Base-by-base conservation (phyloP, 257 asterid species). In the Nicotiana obtusifolia region DNA sequence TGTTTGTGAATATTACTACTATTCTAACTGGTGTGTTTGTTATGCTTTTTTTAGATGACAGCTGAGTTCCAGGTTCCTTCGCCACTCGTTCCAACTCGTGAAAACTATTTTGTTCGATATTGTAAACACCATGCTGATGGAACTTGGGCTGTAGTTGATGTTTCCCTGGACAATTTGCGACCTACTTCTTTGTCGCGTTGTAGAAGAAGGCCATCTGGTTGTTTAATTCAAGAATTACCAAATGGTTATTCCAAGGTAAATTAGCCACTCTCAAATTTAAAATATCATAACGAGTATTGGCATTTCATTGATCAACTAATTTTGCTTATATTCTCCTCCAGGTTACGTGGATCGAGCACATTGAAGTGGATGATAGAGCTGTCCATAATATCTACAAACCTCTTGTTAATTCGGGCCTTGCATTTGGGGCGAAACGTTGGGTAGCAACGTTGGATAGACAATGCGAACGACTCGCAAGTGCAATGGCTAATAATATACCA, bases 51-150 rank as follows among this genome's bases (percentile, higher is more conserved):
- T 71, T 85, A 93, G 97, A 91, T 93, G 97, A 91, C 92, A 16
- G 97, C 97, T 24, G 97, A 93, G 85, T 87, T 93, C 86, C 97
- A 93, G 76, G 93, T 93, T 16, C 97, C 97, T 0, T 91, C 97
- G 14, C 97, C 97, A 2, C 64, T 89, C 6, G 97, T 93, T 84
- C 97, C 97, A 1, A 91, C 95, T 4, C 93, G 97, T 0, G 95
- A 93, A 35, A 91, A 87, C 80, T 93, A 91, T 87, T 93, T 89
- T 14, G 93, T 90, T 30, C 86, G 97, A 81, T 93, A 93, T 67
- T 93, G 97, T 88, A 93, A 93, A 87, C 95, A 90, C 57, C 97
- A 93, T 73, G 28, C 84, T 1, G 97, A 93, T 24, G 97, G 97
- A 16, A 86, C 83, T 5, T 93, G 97, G 97, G 97, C 94, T 1